Conservation (phyloP, 2,329 filamentous ascomycete species). For the Hypoxylon sp. region DNA sequence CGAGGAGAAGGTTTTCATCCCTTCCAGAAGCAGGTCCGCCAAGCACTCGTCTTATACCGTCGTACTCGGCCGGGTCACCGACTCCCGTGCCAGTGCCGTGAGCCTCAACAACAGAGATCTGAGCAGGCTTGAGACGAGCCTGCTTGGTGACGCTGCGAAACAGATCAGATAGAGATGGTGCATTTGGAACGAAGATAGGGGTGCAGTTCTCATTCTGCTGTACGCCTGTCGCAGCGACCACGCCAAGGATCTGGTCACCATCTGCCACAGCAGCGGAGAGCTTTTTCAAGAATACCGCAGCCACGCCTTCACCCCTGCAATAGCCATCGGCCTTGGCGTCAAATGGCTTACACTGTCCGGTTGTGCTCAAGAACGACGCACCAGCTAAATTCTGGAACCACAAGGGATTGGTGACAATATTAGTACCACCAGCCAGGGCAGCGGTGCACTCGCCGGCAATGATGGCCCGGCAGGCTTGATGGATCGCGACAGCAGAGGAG, state of each 20-base stretch:
- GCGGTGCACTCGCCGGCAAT: slow-evolving; percentile 48
- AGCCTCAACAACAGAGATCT: slow-evolving; percentile 53
- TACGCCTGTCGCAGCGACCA: slow-evolving; percentile 55
- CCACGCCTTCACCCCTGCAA: slow-evolving; percentile 64
- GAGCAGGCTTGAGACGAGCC: slow-evolving; percentile 42
- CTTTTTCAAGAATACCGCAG: slow-evolving; percentile 61
- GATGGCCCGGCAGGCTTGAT: slow-evolving; percentile 54
- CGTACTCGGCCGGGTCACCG: slow-evolving; percentile 53
- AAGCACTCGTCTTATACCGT: slow-evolving; percentile 48
- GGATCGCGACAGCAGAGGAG: slow-evolving; percentile 54
- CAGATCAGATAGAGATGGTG: slow-evolving; percentile 48
- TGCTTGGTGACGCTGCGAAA: slow-evolving; percentile 51
- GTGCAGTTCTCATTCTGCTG: slow-evolving; percentile 58
- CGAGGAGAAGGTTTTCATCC: slow-evolving; percentile 36
- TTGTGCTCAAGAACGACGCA: slow-evolving; percentile 49
- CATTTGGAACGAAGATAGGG: slow-evolving; percentile 58
- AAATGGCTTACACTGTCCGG: slow-evolving; percentile 52
- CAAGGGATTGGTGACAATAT: slow-evolving; percentile 51
- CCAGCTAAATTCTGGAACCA: slow-evolving; percentile 46
- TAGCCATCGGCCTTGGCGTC: slow-evolving; percentile 64
- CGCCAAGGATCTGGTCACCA: slow-evolving; percentile 58
- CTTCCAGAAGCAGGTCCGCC: slow-evolving; percentile 47
- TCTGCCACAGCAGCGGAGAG: slow-evolving; percentile 61
- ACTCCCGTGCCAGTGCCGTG: slow-evolving; percentile 60
- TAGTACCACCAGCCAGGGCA: slow-evolving; percentile 54